Conservation (phyloP, 2,329 filamentous ascomycete species). For the Cadophora luteo-olivacea region DNA sequence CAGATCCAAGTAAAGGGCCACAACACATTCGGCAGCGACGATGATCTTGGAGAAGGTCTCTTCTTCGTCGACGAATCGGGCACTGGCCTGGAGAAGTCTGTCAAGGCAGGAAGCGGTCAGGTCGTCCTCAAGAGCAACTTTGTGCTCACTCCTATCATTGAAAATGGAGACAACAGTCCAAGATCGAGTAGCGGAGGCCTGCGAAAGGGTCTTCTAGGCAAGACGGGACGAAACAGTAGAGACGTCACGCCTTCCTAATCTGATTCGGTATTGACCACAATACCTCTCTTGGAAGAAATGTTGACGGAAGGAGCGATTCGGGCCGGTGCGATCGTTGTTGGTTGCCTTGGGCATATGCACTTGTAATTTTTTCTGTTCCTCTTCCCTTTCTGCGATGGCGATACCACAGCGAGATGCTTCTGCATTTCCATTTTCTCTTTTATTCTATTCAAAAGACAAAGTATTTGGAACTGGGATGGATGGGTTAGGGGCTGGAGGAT, state of each 20-base stretch:
- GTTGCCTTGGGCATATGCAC: neutral
- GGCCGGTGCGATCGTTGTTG: neutral
- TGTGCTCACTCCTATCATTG: slow-evolving; percentile 52
- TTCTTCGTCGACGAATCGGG: slow-evolving; percentile 90
- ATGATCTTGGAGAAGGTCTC: slow-evolving; percentile 81
- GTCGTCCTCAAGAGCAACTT: slow-evolving; percentile 81
- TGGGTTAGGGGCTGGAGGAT: neutral
- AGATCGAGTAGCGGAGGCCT: slow-evolving; percentile 48
- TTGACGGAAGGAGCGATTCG: neutral
- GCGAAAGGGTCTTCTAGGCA: slow-evolving; percentile 62
- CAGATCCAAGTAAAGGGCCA: slow-evolving; percentile 86
- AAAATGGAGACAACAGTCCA: slow-evolving; percentile 49
- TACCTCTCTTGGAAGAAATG: no score
- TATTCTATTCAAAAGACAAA: slow-evolving; percentile 4
- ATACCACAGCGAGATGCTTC: slow-evolving; percentile 22
- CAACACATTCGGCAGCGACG: slow-evolving; percentile 82
- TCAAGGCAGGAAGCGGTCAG: slow-evolving; percentile 75
- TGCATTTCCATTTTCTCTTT: neutral
- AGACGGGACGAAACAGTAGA: slow-evolving; percentile 48
- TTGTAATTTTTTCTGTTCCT: slow-evolving; percentile 2
- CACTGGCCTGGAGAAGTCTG: slow-evolving; percentile 70
- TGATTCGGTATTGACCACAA: neutral
- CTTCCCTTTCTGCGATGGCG: slow-evolving; percentile 2
- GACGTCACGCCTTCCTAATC: slow-evolving; percentile 50
- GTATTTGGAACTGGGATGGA: neutral